Conservation (phyloP, 768 basidiomycete genomes). For the Imleria badia region DNA sequence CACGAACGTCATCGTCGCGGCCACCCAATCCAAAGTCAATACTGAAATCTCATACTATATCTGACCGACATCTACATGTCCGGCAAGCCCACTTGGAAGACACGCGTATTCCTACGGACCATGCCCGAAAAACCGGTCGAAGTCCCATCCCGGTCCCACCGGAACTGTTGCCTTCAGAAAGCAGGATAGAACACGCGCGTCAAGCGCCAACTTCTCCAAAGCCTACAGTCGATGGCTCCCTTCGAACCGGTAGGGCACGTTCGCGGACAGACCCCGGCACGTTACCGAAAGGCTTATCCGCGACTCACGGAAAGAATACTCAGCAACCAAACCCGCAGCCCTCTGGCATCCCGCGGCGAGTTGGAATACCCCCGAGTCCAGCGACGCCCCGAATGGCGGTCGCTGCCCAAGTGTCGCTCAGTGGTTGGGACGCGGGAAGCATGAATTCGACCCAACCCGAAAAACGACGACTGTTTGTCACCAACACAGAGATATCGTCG, state of each 20-base stretch:
- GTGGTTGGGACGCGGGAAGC: constrained; percentile 32
- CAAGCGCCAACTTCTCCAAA: constrained; percentile 2
- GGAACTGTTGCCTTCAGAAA: constrained; percentile 4
- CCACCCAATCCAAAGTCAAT: constrained; percentile 33
- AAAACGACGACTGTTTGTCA: constrained; percentile 43
- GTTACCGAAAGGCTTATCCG: constrained; percentile 7
- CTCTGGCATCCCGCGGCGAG: constrained; percentile 29
- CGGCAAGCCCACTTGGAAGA: constrained; percentile 12
- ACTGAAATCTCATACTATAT: constrained; percentile 21
- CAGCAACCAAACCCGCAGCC: constrained; percentile 12
- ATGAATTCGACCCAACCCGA: constrained; percentile 25
- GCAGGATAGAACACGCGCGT: constrained; percentile 7
- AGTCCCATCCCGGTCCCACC: constrained; percentile 11
- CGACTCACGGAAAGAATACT: constrained; percentile 1
- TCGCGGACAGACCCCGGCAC: constrained; percentile 31
- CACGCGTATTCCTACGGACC: background rate
- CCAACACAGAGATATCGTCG: constrained; percentile 41
- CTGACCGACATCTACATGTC: constrained; percentile 20
- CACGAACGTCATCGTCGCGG: constrained; percentile 26
- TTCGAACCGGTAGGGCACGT: constrained; percentile 26
- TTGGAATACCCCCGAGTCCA: constrained; percentile 15
- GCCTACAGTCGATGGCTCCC: constrained; percentile 10
- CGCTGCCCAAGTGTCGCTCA: constrained; percentile 5
- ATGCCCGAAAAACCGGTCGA: constrained; percentile 11
- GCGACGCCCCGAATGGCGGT: constrained; percentile 12